Evolutionary conservation across 805 yeast genomes (phyloP).

Genomic region (Monosporozyma siamensis): DNA sequence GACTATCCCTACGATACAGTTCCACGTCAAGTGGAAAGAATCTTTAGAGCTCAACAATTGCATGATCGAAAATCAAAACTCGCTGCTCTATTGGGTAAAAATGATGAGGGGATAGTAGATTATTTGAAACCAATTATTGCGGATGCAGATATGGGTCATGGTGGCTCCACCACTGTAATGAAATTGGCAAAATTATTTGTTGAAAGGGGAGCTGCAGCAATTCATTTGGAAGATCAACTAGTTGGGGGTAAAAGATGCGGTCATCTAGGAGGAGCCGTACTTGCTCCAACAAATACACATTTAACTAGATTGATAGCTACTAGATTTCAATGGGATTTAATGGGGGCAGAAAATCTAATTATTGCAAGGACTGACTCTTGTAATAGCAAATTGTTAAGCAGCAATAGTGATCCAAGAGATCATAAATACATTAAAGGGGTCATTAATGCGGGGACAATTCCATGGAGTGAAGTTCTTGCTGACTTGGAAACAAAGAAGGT

Average conservation of each 20-base stretch:
- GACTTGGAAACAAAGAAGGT: slow-evolving; percentile 37
- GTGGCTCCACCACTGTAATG: slow-evolving; percentile 54
- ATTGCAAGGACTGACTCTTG: slow-evolving; percentile 58
- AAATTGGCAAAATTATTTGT: slow-evolving; percentile 56
- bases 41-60: slow-evolving; percentile 48
- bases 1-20: slow-evolving; percentile 64
- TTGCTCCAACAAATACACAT: slow-evolving; percentile 52
- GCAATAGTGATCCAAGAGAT: slow-evolving; percentile 46
- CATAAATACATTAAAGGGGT: slow-evolving; percentile 49
- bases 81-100: slow-evolving; percentile 21
- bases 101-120: slow-evolving; percentile 30
- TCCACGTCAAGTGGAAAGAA: slow-evolving; percentile 54
- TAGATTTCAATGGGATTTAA: slow-evolving; percentile 55
- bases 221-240: slow-evolving; percentile 54
- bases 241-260: slow-evolving; percentile 63
- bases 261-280: slow-evolving; percentile 50
- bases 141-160: slow-evolving; percentile 62
- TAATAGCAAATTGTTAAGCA: slow-evolving; percentile 42
- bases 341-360: slow-evolving; percentile 48
- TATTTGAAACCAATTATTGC: slow-evolving; percentile 56
- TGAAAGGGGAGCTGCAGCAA: slow-evolving; percentile 60
- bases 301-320: slow-evolving; percentile 46
- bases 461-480: slow-evolving; percentile 38
- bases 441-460: slow-evolving; percentile 18
- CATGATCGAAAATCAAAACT: slow-evolving; percentile 45